Evolutionary conservation across 371 early-diverging fungal species (phyloP).

Genomic region (Mortierella sp.): DNA sequence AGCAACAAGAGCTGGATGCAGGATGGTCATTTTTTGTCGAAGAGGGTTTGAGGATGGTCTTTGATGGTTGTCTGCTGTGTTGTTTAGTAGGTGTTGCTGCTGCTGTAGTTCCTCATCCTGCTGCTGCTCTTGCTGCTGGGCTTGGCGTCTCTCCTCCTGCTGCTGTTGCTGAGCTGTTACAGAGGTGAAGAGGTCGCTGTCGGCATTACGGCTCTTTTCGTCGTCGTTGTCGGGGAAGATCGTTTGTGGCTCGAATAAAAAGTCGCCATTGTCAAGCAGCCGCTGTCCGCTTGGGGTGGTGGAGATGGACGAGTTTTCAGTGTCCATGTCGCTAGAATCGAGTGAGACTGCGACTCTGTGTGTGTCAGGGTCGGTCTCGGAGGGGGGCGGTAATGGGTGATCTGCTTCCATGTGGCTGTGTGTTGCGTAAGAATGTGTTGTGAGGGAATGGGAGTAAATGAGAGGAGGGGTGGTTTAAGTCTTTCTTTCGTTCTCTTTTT

Average conservation of each 20-base stretch:
- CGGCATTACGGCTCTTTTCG: constrained; percentile 7
- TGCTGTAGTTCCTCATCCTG: background rate
- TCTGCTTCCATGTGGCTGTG: background rate
- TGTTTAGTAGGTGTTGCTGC: constrained; percentile 11
- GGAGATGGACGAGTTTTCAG: constrained; percentile 2
- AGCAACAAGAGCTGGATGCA: constrained; percentile 32
- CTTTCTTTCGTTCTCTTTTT: background rate
- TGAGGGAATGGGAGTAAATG: too few relatives aligned
- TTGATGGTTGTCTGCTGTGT: background rate
- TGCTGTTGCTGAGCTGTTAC: background rate
- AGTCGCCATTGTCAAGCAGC: constrained; percentile 11
- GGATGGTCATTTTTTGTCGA: constrained; percentile 27
- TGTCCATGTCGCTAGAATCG: constrained; percentile 8
- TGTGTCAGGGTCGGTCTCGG: constrained; percentile 1
- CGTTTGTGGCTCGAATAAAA: background rate
- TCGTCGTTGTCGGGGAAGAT: background rate
- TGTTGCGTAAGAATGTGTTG: background rate
- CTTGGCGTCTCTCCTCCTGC: background rate
- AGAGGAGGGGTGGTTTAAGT: background rate
- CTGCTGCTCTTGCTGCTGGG: background rate
- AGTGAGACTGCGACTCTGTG: background rate
- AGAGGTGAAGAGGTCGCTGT: constrained; percentile 6
- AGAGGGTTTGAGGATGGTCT: background rate
- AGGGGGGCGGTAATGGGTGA: background rate
- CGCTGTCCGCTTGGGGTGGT: background rate